phyloP scores from a whole-genome alignment of 1,284 basidiomycete species.

The Ceratobasidium sp. region DNA sequence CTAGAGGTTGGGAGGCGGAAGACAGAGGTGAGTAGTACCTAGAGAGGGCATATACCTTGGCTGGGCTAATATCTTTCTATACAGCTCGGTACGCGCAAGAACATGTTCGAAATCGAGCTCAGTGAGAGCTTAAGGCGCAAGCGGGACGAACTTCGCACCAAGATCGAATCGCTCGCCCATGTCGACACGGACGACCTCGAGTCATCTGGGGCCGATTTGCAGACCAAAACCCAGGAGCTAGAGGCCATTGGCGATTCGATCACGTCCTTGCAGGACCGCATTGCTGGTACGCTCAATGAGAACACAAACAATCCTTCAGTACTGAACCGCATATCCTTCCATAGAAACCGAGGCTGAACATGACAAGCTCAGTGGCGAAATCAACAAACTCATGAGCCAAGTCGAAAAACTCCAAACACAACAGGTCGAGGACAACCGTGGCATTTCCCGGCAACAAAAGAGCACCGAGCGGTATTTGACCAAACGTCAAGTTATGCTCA shows the following conservation, averaged over 20 bases:
- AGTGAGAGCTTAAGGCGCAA: constrained; percentile 88
- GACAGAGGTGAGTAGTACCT: constrained; percentile 71
- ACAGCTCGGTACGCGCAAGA: constrained; percentile 84
- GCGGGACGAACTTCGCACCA: constrained; percentile 80
- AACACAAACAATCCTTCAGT: neutral
- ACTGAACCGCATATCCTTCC: constrained; percentile 7
- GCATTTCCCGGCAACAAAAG: constrained; percentile 92
- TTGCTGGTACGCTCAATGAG: constrained; percentile 32
- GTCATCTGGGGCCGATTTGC: constrained; percentile 68
- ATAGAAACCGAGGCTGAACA: constrained; percentile 61
- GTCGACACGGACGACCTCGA: constrained; percentile 69
- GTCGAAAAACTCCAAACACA: constrained; percentile 85
- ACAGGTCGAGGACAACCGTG: constrained; percentile 87
- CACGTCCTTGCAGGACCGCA: constrained; percentile 61
- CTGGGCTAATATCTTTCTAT: constrained; percentile 25
- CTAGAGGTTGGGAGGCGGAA: constrained; percentile 77
- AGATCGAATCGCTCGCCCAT: constrained; percentile 82
- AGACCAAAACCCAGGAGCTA: constrained; percentile 77
- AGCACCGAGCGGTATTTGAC: constrained; percentile 93
- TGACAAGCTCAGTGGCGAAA: constrained; percentile 72
- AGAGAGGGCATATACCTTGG: neutral
- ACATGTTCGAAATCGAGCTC: constrained; percentile 91
- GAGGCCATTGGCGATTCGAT: constrained; percentile 75
- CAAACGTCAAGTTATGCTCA: constrained; percentile 87
- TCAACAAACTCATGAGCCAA: constrained; percentile 73